A percentile compares a stretch with the other conserved stretches of the same genome.
Evolutionary conservation across 441 rosid species (phyloP).

Genomic region (Corymbia citriodora): DNA sequence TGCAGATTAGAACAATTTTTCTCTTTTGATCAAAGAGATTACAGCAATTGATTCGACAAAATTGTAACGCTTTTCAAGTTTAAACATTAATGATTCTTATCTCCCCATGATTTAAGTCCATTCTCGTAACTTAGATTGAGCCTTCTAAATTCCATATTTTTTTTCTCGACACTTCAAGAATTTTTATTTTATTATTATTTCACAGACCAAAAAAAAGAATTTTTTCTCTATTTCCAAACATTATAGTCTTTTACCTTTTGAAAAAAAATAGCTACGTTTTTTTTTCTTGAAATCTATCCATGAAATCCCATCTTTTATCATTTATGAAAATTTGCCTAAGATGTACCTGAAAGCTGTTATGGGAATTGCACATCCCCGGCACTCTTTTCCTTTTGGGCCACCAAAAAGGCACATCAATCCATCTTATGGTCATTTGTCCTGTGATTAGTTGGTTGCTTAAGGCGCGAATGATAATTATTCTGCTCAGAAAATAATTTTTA

Average conservation of each 20-base stretch:
- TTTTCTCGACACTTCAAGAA: background rate
- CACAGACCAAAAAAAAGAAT: too few relatives aligned
- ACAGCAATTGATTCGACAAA: background rate
- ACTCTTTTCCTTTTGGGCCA: too few relatives aligned
- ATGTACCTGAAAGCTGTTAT: too few relatives aligned
- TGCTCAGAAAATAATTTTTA: too few relatives aligned
- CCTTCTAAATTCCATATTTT: background rate
- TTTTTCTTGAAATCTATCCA: background rate
- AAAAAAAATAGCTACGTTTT: background rate
- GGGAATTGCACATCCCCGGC: too few relatives aligned
- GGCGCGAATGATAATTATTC: too few relatives aligned
- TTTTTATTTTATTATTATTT: too few relatives aligned
- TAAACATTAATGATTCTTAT: background rate
- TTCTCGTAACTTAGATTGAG: background rate
- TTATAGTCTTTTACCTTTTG: too few relatives aligned
- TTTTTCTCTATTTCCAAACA: background rate
- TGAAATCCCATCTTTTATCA: background rate
- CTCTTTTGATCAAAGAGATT: background rate
- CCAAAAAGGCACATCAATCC: too few relatives aligned
- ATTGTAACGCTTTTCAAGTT: background rate
- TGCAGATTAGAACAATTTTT: background rate
- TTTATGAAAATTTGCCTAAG: too few relatives aligned
- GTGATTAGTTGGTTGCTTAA: too few relatives aligned
- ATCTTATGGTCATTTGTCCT: too few relatives aligned
- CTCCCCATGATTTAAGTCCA: background rate